phyloP scores from a whole-genome alignment of 345 rosid species.

The Garcia nutans region DNA sequence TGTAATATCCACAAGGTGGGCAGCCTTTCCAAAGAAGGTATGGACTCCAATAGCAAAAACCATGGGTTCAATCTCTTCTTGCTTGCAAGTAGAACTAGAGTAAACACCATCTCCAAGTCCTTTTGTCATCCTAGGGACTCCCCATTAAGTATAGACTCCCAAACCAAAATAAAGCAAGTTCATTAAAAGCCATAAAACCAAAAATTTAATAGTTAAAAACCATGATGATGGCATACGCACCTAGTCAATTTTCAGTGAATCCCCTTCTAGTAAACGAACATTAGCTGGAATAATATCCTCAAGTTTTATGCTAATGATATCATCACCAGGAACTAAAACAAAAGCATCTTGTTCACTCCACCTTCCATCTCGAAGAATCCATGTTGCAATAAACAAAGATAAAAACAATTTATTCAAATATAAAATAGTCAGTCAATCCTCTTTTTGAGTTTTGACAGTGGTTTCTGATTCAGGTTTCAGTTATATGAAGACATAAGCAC shows the following conservation, averaged over 20 bases:
- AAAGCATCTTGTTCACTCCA: conserved; percentile 96
- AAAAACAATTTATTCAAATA: conserved; percentile 11
- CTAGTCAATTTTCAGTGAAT: conserved; percentile 94
- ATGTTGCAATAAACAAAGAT: conserved; percentile 17
- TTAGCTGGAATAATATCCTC: conserved; percentile 97
- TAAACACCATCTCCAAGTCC: conserved; percentile 94
- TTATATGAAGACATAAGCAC: background rate
- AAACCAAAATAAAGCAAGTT: conserved; percentile 10
- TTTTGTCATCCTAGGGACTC: conserved; percentile 98
- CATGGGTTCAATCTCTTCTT: conserved; percentile 92
- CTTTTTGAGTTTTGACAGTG: background rate
- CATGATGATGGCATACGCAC: conserved; percentile 27
- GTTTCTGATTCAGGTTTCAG: background rate
- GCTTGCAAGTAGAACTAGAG: conserved; percentile 96
- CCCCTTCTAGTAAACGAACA: conserved; percentile 94
- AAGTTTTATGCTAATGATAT: conserved; percentile 80
- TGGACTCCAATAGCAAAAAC: conserved; percentile 98
- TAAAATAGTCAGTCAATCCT: background rate
- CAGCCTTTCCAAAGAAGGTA: conserved; percentile 97
- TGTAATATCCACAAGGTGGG: conserved; percentile 96
- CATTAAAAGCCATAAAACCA: conserved; percentile 11
- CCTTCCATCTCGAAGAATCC: conserved; percentile 96
- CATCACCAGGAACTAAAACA: conserved; percentile 88
- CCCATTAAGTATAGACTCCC: conserved; percentile 93
- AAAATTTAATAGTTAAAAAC: conserved; percentile 4